A percentile compares a stretch with the other conserved stretches of the same genome.
These are phyloP conservation scores for Senna tora DNA, from an alignment of 306 rosid species.

Conservation along the genomic window DNA sequence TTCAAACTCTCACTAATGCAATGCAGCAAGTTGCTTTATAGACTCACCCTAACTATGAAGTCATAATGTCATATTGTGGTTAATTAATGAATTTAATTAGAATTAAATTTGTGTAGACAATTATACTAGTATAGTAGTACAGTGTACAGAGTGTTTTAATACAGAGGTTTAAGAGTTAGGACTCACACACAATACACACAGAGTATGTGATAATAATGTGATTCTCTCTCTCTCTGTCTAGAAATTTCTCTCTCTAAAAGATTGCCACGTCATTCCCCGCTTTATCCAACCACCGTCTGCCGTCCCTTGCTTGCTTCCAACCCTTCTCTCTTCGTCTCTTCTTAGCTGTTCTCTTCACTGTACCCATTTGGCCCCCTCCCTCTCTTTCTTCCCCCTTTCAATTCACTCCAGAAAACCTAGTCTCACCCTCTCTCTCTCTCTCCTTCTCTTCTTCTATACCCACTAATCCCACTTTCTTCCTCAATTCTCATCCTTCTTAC, in stretches of 20 bases:
- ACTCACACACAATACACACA: too few relatives aligned
- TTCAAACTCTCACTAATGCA: too few relatives aligned
- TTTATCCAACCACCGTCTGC: slow-evolving; percentile 81
- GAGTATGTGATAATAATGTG: too few relatives aligned
- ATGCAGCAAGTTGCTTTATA: too few relatives aligned
- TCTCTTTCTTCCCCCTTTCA: slow-evolving; percentile 40
- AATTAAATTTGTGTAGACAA: too few relatives aligned
- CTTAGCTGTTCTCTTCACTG: slow-evolving; percentile 58
- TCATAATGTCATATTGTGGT: too few relatives aligned
- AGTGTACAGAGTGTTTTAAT: too few relatives aligned
- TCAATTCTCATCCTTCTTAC: background rate
- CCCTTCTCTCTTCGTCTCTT: slow-evolving; percentile 6
- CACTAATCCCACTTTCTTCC: background rate
- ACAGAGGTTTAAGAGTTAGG: too few relatives aligned
- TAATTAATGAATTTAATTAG: too few relatives aligned
- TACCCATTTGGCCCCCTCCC: background rate
- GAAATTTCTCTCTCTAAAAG: slow-evolving; percentile 42
- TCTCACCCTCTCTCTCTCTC: slow-evolving; percentile 28
- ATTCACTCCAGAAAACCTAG: slow-evolving; percentile 7
- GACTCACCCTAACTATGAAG: too few relatives aligned
- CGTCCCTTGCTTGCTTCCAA: slow-evolving; percentile 51
- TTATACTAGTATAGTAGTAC: too few relatives aligned
- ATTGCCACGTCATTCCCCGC: slow-evolving; percentile 55
- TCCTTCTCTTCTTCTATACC: background rate
- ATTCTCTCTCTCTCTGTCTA: slow-evolving; percentile 1